Evolutionary conservation across 1,139 yeast genomes (phyloP).

Genomic region (Barnettozyma hawaiiensis): DNA sequence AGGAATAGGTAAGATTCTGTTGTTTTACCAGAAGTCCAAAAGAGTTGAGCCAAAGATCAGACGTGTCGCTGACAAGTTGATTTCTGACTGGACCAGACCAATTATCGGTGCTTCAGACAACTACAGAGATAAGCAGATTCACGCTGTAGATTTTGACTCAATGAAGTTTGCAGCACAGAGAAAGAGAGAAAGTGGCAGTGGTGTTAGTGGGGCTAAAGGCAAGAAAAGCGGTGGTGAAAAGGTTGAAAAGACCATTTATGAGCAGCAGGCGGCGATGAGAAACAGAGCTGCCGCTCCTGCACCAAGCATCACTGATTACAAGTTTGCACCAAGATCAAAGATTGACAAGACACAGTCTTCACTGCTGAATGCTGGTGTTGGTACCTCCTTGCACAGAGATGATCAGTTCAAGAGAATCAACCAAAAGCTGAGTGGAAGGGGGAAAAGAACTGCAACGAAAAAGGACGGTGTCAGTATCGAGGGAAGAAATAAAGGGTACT

Average conservation of each 20-base stretch:
- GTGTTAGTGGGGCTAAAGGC: conserved; percentile 29
- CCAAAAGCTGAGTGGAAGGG: conserved; percentile 36
- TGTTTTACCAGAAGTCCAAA: conserved; percentile 89
- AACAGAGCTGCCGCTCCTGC: conserved; percentile 94
- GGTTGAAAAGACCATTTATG: conserved; percentile 61
- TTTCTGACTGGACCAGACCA: conserved; percentile 98
- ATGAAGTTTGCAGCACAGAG: conserved; percentile 34
- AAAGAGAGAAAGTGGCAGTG: conserved; percentile 19
- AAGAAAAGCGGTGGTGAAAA: conserved; percentile 21
- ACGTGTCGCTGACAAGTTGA: conserved; percentile 81
- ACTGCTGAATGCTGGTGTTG: conserved; percentile 41
- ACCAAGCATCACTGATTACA: conserved; percentile 82
- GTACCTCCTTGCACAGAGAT: conserved; percentile 49
- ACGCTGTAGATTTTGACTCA: conserved; percentile 66
- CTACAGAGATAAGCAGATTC: conserved; percentile 80
- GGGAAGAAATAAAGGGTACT: conserved; percentile 42
- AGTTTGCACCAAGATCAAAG: conserved; percentile 81
- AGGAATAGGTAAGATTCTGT: conserved; percentile 88
- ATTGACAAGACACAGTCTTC: conserved; percentile 30
- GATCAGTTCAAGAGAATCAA: conserved; percentile 71
- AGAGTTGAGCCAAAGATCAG: conserved; percentile 84
- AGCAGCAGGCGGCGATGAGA: conserved; percentile 87
- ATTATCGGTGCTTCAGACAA: conserved; percentile 94
- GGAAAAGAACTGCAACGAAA: conserved; percentile 47
- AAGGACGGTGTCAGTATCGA: conserved; percentile 72